These are phyloP conservation scores for Gastrodia elata DNA, from an alignment of 106 monocot genomes.

Conservation along the genomic window DNA sequence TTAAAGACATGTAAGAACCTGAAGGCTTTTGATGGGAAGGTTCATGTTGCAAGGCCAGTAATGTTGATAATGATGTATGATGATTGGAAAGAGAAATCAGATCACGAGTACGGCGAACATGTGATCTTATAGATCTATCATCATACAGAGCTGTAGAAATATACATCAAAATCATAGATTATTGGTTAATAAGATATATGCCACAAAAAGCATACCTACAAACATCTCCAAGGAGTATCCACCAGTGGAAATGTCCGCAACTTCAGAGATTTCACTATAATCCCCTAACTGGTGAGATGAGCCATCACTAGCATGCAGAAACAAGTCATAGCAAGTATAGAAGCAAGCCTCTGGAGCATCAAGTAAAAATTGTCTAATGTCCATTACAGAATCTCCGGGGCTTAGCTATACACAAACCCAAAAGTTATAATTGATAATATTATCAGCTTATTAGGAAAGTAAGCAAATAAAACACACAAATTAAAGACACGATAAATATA, in stretches of 20 bases:
- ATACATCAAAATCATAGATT: slow-evolving; percentile 5
- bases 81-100: slow-evolving; percentile 69
- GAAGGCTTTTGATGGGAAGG: slow-evolving; percentile 35
- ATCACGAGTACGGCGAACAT: slow-evolving; percentile 68
- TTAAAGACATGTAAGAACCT: slow-evolving; percentile 27
- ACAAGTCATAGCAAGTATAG: slow-evolving; percentile 89
- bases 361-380: slow-evolving; percentile 91
- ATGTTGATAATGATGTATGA: slow-evolving; percentile 79
- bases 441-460: neutral
- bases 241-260: slow-evolving; percentile 84
- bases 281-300: slow-evolving; percentile 66
- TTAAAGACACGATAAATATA: neutral
- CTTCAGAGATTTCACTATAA: slow-evolving; percentile 96
- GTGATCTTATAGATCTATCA: slow-evolving; percentile 93
- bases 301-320: slow-evolving; percentile 83
- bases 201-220: slow-evolving; percentile 36
- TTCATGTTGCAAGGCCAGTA: slow-evolving; percentile 79
- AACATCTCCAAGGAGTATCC: slow-evolving; percentile 88
- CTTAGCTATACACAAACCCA: slow-evolving; percentile 57
- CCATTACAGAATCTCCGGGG: slow-evolving; percentile 93
- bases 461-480: neutral
- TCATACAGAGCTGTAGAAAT: slow-evolving; percentile 80
- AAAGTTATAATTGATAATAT: neutral
- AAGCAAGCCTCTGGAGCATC: slow-evolving; percentile 99
- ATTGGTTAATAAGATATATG: neutral